Conservation (phyloP, 352 stramenopile species). For the Thalassiosira allenii region DNA sequence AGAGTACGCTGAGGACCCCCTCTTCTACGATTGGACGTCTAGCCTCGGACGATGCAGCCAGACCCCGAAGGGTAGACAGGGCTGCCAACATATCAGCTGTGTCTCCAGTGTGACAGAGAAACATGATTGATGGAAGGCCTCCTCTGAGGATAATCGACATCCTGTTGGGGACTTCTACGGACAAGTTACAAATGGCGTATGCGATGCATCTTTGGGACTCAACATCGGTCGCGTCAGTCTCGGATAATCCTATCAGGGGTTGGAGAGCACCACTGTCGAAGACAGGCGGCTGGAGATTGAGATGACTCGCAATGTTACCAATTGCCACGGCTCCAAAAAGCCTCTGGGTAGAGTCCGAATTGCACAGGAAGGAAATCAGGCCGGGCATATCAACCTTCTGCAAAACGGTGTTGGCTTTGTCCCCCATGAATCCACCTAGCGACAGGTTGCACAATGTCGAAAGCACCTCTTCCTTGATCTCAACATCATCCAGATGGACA, state of each 20-base stretch:
- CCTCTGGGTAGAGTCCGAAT: constrained; percentile 92
- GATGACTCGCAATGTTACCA: constrained; percentile 92
- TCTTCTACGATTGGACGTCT: constrained; percentile 90
- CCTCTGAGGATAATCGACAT: constrained; percentile 91
- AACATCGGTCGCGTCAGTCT: constrained; percentile 88
- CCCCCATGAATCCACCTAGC: constrained; percentile 93
- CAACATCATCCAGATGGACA: constrained; percentile 92
- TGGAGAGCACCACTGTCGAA: constrained; percentile 89
- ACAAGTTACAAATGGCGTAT: constrained; percentile 95
- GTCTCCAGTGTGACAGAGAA: constrained; percentile 92
- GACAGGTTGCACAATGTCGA: constrained; percentile 97
- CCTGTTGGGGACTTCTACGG: constrained; percentile 89
- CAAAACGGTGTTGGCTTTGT: constrained; percentile 90
- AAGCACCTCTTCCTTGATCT: constrained; percentile 96
- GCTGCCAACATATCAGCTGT: constrained; percentile 90
- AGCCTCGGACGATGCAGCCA: constrained; percentile 89
- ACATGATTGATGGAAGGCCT: constrained; percentile 94
- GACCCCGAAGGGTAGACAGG: constrained; percentile 91
- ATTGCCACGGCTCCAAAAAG: constrained; percentile 95
- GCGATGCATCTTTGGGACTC: constrained; percentile 96
- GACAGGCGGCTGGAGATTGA: constrained; percentile 78
- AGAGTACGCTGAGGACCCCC: constrained; percentile 88
- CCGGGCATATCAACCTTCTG: constrained; percentile 90
- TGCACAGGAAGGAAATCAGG: constrained; percentile 95
- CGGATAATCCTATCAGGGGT: constrained; percentile 88